Evolutionary conservation across 305 asterid genomes (phyloP).

Genomic region (Fraxinus baroniana): DNA sequence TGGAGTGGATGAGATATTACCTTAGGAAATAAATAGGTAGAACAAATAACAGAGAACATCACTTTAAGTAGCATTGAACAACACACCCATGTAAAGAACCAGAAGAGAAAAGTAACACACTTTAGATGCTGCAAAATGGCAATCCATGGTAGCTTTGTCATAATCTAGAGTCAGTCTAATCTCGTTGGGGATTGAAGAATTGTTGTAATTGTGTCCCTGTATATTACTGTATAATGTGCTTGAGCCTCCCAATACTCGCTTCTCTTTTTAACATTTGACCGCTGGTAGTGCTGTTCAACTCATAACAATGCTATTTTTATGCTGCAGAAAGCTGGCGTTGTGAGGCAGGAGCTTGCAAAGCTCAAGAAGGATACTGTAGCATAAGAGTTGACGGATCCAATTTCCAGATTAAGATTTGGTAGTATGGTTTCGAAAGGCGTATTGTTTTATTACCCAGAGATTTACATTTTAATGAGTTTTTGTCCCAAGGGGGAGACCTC

Average conservation of each 20-base stretch:
- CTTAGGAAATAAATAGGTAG: neutral
- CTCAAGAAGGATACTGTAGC: constrained; percentile 55
- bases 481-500: neutral
- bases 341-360: constrained; percentile 74
- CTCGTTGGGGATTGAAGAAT: neutral
- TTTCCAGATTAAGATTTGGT: constrained; percentile 10
- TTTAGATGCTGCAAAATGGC: neutral
- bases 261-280: neutral
- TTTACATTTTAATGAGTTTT: constrained; percentile 13
- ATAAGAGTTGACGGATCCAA: constrained; percentile 21
- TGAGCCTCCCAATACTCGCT: neutral
- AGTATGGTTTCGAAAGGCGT: constrained; percentile 13
- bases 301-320: neutral
- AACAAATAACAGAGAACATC: neutral
- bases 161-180: neutral
- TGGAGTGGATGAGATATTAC: neutral
- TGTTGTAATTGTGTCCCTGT: neutral
- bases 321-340: constrained; percentile 53
- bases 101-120: neutral
- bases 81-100: neutral
- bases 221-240: neutral
- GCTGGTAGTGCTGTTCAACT: neutral
- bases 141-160: neutral
- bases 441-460: constrained; percentile 1
- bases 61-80: neutral